Base-by-base conservation (phyloP, 345 rosid species). In the Ceriops decandra region DNA sequence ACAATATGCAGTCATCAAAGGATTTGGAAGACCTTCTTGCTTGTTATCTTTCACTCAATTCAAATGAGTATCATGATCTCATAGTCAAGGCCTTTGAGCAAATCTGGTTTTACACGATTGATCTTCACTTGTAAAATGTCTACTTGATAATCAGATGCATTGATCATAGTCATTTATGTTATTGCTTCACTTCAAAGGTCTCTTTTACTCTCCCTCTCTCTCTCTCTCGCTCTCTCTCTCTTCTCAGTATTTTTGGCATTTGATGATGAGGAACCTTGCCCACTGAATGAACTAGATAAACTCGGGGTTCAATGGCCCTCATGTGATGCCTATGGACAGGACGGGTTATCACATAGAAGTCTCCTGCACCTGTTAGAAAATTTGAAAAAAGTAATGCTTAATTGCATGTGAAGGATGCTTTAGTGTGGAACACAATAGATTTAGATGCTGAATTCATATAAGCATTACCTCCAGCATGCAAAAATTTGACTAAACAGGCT, bases 11-110 rank as follows among this genome's bases (percentile, higher is more conserved):
- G 66, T 77, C 74, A 26, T 80, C 93, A 0, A 85, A 87, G 78
- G 96, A 91, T 24, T 83, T 93, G 70, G 97, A 91, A 62, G 98
- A 93, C 60, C 86, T 91, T 59, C 91, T 93, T 11, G 92, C 96
- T 32, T 93, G 97, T 47, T 93, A 88, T 60, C 92, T 93, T 16
- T 79, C 87, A 27, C 75, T 93, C 35, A 93, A 93, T 78, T 83
- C 97, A 15, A 81, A 85, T 60, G 85, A 91, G 68, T 88, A 88
- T 63, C 98, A 91, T 69, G 66, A 85, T 19, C 69, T 89, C 64
- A 93, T 93, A 68, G 82, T 93, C 79, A 80, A 79, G 59, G 96
- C 89, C 62, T 91, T 91, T 80, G 89, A 88, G 77, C 95, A 93
- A 84, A 89, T 93, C 80, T 91, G 96, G 92, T 77, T 86, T 75